Evolutionary conservation across 164 flowering plant genomes (phyloP), one percentile per base, ranked within the genome.

Genomic region (Vitis amurensis): DNA sequence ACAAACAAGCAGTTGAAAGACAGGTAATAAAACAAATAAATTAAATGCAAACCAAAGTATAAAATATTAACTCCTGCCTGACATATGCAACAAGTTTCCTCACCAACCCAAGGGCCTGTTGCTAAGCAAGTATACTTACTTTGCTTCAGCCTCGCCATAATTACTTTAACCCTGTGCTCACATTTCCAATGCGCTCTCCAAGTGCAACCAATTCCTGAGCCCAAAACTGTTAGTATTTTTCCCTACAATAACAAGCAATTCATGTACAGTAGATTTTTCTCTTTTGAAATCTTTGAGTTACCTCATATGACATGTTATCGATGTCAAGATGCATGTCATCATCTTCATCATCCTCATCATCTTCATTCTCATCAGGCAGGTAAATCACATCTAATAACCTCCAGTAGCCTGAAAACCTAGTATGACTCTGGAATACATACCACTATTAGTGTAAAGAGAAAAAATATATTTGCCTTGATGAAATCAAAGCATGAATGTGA

Each of bases 31-130:
- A 56, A 56, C 14, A 31, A 52, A 67, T 14, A 47, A 12, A 11
- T 15, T 37, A 51, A 50, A 27, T 16, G 59, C 15, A 37, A 37
- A 37, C 7, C 44, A 37, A 0, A 6, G 0, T 0, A 37, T 37
- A 37, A 37, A 3, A 37, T 37, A 37, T 37, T 37, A 37, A 37
- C 6, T 59, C 62, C 16, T 56, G 70, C 78, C 71, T 56, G 78
- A 63, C 78, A 75, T 15, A 75, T 57, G 15, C 78, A 70, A 50
- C 78, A 75, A 4, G 64, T 56, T 47, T 71, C 78, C 19, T 50
- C 55, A 48, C 61, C 74, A 0, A 0, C 16, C 1, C 55, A 16
- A 16, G 69, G 12, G 0, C n/a, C 53, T 15, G 9, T 49, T 29
- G 56, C n/a, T 8, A 16, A 2, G n/a, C 27, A n/a, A 13, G 14